Evolutionary conservation across 2,329 filamentous ascomycete species (phyloP), one percentile per base, ranked within the genome.

Genomic region (Cytospora schulzeri): DNA sequence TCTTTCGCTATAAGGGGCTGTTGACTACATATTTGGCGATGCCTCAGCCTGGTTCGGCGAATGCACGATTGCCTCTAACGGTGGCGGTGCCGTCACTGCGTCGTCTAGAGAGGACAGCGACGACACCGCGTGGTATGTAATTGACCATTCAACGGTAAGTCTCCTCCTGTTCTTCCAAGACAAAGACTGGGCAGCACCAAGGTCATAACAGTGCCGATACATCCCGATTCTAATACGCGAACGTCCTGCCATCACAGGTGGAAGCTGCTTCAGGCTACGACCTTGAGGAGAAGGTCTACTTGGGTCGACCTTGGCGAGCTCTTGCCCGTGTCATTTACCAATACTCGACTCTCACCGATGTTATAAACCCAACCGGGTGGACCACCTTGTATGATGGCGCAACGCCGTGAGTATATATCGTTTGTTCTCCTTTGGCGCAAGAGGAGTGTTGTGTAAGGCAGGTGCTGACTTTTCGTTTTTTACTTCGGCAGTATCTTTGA

Each of bases 21-120:
- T 71, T 4, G 75, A 76, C 66, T 76, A 74, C 59, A 76, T 76
- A 31, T 76, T 76, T 57, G 75, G 75, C 28, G 72, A 71, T 45
- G 74, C 69, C 8, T 55, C 60, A 4, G 68, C 68, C 9, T 70
- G 68, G 68, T 69, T 70, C 68, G 71, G 69, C 11, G 69, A 73
- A 63, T 76, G 75, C 55, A 72, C 73, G 41, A 72, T 76, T 9
- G 68, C 72, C 19, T 74, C 74, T 53, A 73, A 70, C n/a, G 74
- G 73, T 0, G 58, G 65, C 0, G 74, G 75, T 6, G 67, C 66
- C 26, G 75, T 76, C 24, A 76, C 75, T 5, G 75, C 75, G 19
- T 74, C 60, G 35, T 73, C 70, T 0, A 71, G 75, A 8, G 67
- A 73, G 55, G 60, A 41, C 3, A 51, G 63, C 7, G 64, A 59